Conservation (phyloP, 2,329 filamentous ascomycete genomes). For the Calonectria multiphialidica region DNA sequence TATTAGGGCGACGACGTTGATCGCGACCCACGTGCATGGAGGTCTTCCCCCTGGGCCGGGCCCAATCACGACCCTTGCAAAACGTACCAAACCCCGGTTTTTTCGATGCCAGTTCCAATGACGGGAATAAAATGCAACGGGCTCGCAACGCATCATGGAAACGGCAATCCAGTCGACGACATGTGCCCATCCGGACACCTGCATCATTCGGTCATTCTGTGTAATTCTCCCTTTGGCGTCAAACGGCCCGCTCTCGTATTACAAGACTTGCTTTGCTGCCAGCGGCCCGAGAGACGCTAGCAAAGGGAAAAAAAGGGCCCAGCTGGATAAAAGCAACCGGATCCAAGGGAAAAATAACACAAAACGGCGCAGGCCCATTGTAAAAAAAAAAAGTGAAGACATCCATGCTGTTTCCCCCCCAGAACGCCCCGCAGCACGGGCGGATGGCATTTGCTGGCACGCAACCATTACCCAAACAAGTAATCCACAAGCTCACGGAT, state of each 20-base stretch:
- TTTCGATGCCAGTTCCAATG: neutral
- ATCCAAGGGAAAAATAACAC: neutral
- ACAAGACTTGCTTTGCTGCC: neutral
- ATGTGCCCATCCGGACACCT: neutral
- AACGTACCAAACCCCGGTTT: neutral
- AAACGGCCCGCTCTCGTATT: slow-evolving; percentile 2
- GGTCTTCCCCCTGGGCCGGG: neutral
- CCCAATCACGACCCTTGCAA: neutral
- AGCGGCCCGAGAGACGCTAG: neutral
- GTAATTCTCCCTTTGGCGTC: neutral
- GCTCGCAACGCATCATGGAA: slow-evolving; percentile 9
- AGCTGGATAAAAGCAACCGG: neutral
- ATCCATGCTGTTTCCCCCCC: neutral
- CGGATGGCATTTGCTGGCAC: slow-evolving; percentile 9
- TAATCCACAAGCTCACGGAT: neutral
- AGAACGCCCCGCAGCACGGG: neutral
- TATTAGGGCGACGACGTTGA: neutral
- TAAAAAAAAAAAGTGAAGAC: neutral
- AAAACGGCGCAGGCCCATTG: neutral
- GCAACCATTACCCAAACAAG: slow-evolving; percentile 25
- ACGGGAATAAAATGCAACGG: neutral
- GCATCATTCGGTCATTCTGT: neutral
- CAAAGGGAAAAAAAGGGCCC: neutral
- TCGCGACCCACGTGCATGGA: neutral
- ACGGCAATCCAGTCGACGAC: slow-evolving; percentile 6